Evolutionary conservation across 106 monocot genomes (phyloP).

Genomic region (Ottelia alismoides): DNA sequence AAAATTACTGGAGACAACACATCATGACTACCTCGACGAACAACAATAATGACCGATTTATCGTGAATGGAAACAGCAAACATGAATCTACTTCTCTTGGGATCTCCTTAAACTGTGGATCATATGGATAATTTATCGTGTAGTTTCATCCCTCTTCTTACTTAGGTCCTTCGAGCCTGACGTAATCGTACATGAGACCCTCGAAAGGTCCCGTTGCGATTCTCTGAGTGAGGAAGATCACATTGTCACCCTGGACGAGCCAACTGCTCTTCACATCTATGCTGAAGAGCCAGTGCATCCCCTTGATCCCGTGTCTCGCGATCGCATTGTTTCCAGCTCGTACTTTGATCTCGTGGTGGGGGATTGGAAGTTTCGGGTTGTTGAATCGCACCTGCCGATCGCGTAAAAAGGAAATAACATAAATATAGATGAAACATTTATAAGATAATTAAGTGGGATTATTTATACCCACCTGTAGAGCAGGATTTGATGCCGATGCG

Average conservation of each 20-base stretch:
- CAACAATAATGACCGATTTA: no score
- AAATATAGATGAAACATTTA: not conserved
- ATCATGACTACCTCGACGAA: no score
- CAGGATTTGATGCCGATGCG: conserved; percentile 1
- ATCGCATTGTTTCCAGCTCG: conserved; percentile 4
- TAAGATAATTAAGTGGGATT: not conserved
- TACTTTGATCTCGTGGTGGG: conserved; percentile 4
- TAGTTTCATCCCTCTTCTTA: no score
- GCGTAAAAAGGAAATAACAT: no score
- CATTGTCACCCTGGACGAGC: no score
- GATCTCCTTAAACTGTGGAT: no score
- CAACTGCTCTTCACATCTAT: not conserved
- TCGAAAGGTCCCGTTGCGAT: not conserved
- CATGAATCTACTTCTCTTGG: no score
- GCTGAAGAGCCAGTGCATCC: conserved; percentile 3
- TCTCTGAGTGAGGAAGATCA: conserved; percentile 2
- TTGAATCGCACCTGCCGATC: conserved; percentile 13
- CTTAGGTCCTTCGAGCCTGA: conserved; percentile 1
- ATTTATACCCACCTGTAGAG: conserved; percentile 2
- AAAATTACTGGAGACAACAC: no score
- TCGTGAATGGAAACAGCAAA: no score
- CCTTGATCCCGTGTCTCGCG: conserved; percentile 7
- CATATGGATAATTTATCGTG: no score
- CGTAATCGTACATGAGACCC: conserved; percentile 3
- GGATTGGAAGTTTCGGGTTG: not conserved